Evolutionary conservation across 1,284 basidiomycete genomes (phyloP).

Genomic region (Violaceomyces palustris): DNA sequence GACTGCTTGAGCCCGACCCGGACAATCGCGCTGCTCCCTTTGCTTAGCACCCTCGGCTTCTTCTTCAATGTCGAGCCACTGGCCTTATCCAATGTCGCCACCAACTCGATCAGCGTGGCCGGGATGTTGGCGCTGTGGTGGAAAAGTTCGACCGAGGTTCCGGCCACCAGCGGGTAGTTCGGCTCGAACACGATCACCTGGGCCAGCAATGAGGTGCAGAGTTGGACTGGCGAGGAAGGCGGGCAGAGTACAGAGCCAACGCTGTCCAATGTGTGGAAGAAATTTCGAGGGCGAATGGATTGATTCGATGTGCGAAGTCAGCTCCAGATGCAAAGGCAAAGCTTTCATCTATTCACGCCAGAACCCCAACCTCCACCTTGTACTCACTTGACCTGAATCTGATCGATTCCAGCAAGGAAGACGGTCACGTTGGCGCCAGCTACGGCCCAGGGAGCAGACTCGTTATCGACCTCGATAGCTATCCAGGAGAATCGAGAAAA

Average conservation of each 20-base stretch:
- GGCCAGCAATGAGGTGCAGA: slow-evolving; percentile 72
- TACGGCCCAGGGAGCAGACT: slow-evolving; percentile 75
- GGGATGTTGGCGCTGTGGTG: slow-evolving; percentile 90
- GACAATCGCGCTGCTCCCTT: slow-evolving; percentile 76
- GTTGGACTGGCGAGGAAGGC: slow-evolving; percentile 61
- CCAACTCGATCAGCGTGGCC: slow-evolving; percentile 74
- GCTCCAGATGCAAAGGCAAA: too few species aligned
- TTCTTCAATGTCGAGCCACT: slow-evolving; percentile 70
- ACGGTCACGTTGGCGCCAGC: slow-evolving; percentile 85
- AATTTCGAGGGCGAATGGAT: too few species aligned
- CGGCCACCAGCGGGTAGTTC: slow-evolving; percentile 78
- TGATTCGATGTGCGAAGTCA: too few species aligned
- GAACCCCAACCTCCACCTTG: too few species aligned
- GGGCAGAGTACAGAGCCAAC: slow-evolving; percentile 88
- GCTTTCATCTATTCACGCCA: neutral
- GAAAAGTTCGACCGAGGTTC: slow-evolving; percentile 76
- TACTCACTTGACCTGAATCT: slow-evolving; percentile 71
- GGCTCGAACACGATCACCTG: slow-evolving; percentile 92
- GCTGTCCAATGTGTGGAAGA: slow-evolving; percentile 52
- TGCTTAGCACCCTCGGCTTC: slow-evolving; percentile 75
- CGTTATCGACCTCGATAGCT: slow-evolving; percentile 84
- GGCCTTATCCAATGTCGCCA: slow-evolving; percentile 70
- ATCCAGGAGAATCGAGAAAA: too few species aligned
- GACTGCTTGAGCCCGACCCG: slow-evolving; percentile 59
- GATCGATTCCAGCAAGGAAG: slow-evolving; percentile 77